Base-by-base conservation (phyloP, 2,329 filamentous ascomycete species). In the Colletotrichum agaves region DNA sequence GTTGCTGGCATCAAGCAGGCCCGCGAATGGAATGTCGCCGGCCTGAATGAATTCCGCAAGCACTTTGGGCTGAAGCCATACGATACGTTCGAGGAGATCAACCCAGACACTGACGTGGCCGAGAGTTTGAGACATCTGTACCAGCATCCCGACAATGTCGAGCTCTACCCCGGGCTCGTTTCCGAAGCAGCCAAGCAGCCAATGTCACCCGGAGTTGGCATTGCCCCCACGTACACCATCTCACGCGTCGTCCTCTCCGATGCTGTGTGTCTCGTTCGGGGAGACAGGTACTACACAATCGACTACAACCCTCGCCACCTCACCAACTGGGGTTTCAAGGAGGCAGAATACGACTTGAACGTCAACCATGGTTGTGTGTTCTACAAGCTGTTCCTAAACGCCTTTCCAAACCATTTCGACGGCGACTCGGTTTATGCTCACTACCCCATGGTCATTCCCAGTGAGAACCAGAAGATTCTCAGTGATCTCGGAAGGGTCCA, bases 271-370 rank as follows among this genome's bases (percentile, higher is more conserved):
- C 84, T 95, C 5, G 91, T 94, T 6, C 87, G 92, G 23, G 91
- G 91, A 37, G 93, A 96, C 74, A 83, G 93, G 19, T 91, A 93
- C 80, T 94, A 94, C 80, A 94, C 92, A 0, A 83, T 79, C n/a
- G 92, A 95, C 77, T 94, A 91, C 76, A 88, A 90, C 71, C 87
- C 93, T 0, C 86, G 88, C 8, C 88, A 89, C 72, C 79, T 97
- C 52, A 97, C 93, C 1, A 94, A 93, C 79, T 97, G 93, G 93
- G 93, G 93, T 19, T 95, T 88, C 80, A 88, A 88, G 61, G 91
- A 93, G 75, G 91, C 87, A 3, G 85, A 91, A 19, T 93, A 90
- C 63, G 92, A 97, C 72, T 79, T 90, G 21, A 88, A 86, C 66
- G 79, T 95, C 71, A 92, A 96, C 78, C 90, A 96, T 75, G 93